Evolutionary conservation across 2,329 filamentous ascomycete species (phyloP).

Genomic region (Trichoderma sp.): DNA sequence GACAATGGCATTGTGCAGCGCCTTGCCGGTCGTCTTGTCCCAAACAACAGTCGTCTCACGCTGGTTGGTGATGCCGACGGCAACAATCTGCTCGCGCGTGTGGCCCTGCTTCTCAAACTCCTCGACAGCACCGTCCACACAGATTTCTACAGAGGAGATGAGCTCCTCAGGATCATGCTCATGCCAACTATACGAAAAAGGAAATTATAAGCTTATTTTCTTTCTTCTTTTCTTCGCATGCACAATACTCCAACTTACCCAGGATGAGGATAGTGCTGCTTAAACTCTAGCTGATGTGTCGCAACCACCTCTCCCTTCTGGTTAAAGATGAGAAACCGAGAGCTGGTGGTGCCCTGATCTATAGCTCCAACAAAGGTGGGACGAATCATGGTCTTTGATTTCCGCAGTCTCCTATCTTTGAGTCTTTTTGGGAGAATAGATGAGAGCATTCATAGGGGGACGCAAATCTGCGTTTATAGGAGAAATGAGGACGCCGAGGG

Average conservation of each 20-base stretch:
- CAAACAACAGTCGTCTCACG: constrained; percentile 80
- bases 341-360: constrained; percentile 78
- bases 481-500: background rate
- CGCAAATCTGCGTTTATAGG: background rate
- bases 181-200: constrained; percentile 64
- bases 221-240: background rate
- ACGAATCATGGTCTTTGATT: constrained; percentile 29
- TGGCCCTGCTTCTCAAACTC: constrained; percentile 69
- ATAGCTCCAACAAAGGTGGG: constrained; percentile 70
- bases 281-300: constrained; percentile 74
- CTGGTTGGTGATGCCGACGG: constrained; percentile 81
- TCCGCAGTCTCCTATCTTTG: background rate
- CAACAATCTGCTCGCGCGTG: constrained; percentile 66
- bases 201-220: background rate
- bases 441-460: constrained; percentile 22
- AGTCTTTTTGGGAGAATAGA: constrained; percentile 30
- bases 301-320: constrained; percentile 68
- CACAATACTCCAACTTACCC: constrained; percentile 55
- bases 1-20: constrained; percentile 78
- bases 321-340: constrained; percentile 78
- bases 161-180: constrained; percentile 81
- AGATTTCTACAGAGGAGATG: constrained; percentile 69
- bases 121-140: constrained; percentile 73
- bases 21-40: constrained; percentile 75
- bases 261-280: constrained; percentile 71